Conservation (phyloP, 805 yeast genomes). For the Cephaloascus fragrans region DNA sequence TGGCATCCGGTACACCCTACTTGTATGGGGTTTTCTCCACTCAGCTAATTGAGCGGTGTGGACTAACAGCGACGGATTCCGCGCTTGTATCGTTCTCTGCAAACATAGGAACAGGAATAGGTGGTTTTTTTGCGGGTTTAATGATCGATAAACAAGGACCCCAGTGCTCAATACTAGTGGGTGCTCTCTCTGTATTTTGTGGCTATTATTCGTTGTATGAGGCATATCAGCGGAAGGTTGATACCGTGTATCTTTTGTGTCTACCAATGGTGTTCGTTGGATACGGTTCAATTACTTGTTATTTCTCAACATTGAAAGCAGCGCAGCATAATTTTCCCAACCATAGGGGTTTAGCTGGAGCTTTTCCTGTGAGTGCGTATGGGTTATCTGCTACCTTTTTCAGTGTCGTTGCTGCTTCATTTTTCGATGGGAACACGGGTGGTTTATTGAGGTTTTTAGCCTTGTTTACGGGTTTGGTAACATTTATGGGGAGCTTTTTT, state of each 20-base stretch:
- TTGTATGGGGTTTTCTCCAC: slow-evolving; percentile 71
- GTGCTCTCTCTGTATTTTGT: slow-evolving; percentile 40
- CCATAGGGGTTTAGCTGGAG: slow-evolving; percentile 62
- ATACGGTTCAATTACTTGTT: slow-evolving; percentile 56
- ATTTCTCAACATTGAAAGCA: slow-evolving; percentile 45
- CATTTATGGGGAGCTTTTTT: slow-evolving; percentile 35
- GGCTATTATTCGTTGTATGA: slow-evolving; percentile 45
- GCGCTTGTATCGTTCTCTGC: slow-evolving; percentile 56
- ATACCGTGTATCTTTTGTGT: slow-evolving; percentile 31
- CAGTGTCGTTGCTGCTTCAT: slow-evolving; percentile 43
- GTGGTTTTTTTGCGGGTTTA: slow-evolving; percentile 66
- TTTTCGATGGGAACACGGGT: slow-evolving; percentile 42
- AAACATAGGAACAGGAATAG: slow-evolving; percentile 54
- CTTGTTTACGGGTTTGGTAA: slow-evolving; percentile 35
- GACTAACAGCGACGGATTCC: slow-evolving; percentile 49
- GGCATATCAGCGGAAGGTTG: slow-evolving; percentile 30
- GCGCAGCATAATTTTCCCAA: slow-evolving; percentile 59
- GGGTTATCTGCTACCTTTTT: slow-evolving; percentile 65
- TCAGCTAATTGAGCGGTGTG: slow-evolving; percentile 48
- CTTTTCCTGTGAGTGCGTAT: slow-evolving; percentile 57
- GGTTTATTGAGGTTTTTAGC: slow-evolving; percentile 49
- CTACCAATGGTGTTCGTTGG: slow-evolving; percentile 46
- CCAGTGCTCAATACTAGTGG: slow-evolving; percentile 38
- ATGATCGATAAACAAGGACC: slow-evolving; percentile 58
- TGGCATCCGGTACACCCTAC: slow-evolving; percentile 72